Evolutionary conservation across 352 stramenopile species (phyloP), one percentile per base, ranked within the genome.

Genomic region (Vaucheria bursata): DNA sequence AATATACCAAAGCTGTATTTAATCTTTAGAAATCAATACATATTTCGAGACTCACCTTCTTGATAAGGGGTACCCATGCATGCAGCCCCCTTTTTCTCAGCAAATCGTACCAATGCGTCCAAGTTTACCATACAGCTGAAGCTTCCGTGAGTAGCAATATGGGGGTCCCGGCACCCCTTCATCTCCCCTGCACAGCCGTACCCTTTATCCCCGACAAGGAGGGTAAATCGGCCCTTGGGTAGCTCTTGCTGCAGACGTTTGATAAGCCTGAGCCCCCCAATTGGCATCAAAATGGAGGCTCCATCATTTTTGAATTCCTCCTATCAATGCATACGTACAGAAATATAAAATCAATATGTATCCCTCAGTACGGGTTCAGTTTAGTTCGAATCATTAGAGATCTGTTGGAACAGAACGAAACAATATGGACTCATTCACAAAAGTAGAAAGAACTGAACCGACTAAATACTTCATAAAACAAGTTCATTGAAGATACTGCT

Each of bases 51-150:
- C 8, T 7, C 53, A 69, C 77, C 77, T 66, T 82, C 77, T 74
- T 79, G 76, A 29, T 74, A 82, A 31, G 77, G 77, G 25, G 77
- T 79, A n/a, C 65, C 73, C n/a, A 82, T 12, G 4, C 59, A 74
- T 45, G 50, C 76, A 0, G 71, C 77, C 25, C 77, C 77, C 59
- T 35, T 78, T 1, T 32, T 37, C 2, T 25, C 40, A 12, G 77
- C 67, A 45, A 75, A 82, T 34, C 77, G 33, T 6, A 39, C 64
- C 32, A 82, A 50, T 25, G 77, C 77, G 50, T 82, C 77, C 34
- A 82, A 36, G 64, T 82, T 82, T 0, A 82, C 77, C 77, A 82
- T 82, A 73, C 77, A 82, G 29, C 70, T 79, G 25, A 82, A 34
- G 6, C 70, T 79, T 2, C 77, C 77, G 25, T 82, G 77, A 34